Conservation (phyloP, 2,329 filamentous ascomycete genomes). For the Ophiostoma montium region DNA sequence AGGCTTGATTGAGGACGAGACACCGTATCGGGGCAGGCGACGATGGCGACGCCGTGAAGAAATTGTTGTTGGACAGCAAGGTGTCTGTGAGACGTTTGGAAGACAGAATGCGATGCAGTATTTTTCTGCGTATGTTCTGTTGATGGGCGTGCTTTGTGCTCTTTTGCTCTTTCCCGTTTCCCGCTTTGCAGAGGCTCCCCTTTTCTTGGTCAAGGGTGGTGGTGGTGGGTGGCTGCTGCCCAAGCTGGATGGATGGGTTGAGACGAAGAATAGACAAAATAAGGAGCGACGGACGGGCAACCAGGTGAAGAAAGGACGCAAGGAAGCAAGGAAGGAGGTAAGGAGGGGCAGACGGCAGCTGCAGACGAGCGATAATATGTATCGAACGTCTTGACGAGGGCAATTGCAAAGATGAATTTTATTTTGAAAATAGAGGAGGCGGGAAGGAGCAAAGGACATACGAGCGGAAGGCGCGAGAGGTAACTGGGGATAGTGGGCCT, state of each 20-base stretch:
- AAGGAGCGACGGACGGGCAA: background rate
- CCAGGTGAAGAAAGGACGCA: background rate
- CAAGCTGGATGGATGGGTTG: conserved; percentile 5
- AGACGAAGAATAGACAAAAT: background rate
- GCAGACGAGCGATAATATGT: background rate
- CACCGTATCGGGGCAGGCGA: background rate
- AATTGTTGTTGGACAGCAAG: background rate
- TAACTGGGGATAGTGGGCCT: background rate
- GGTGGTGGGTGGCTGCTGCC: conserved; percentile 3
- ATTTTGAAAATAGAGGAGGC: background rate
- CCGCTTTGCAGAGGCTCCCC: background rate
- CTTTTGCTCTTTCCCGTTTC: background rate
- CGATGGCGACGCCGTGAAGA: background rate
- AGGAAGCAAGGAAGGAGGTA: background rate
- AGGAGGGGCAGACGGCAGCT: background rate
- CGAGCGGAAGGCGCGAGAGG: background rate
- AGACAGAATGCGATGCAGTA: background rate
- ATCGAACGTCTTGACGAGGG: background rate
- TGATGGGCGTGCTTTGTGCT: background rate
- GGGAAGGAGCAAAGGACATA: background rate
- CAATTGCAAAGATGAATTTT: background rate
- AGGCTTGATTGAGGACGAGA: background rate
- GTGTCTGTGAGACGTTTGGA: too few relatives aligned
- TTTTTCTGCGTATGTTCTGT: background rate
- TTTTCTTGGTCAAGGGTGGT: background rate